phyloP scores from a whole-genome alignment of 257 asterid species.

The Ballota nigra region DNA sequence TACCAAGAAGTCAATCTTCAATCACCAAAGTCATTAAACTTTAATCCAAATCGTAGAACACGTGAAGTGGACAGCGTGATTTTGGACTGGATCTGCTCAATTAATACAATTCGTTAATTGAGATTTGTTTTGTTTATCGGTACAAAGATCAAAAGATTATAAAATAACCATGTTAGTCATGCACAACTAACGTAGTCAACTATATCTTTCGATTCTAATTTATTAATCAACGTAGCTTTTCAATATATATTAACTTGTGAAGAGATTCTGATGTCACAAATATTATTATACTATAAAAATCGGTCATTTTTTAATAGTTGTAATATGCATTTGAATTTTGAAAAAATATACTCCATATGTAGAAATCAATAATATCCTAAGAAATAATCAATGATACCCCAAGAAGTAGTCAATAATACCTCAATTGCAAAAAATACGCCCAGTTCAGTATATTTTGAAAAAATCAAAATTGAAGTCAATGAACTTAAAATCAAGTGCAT shows the following conservation, averaged over 20 bases:
- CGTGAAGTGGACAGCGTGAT: slow-evolving; percentile 11
- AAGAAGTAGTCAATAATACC: too few species aligned
- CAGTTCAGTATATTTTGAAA: too few species aligned
- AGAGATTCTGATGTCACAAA: neutral
- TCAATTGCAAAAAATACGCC: too few species aligned
- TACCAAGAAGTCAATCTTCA: slow-evolving; percentile 10
- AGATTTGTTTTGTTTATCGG: neutral
- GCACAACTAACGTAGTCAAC: neutral
- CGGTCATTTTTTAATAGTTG: too few species aligned
- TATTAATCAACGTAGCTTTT: slow-evolving; percentile 6
- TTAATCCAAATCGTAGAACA: neutral
- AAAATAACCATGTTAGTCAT: slow-evolving; percentile 11
- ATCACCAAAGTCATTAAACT: neutral
- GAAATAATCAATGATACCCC: too few species aligned
- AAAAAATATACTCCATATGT: too few species aligned
- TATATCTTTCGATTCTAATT: neutral
- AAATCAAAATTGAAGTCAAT: too few species aligned
- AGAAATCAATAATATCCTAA: too few species aligned
- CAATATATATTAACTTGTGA: neutral
- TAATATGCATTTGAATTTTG: too few species aligned
- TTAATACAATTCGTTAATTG: neutral
- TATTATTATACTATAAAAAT: neutral
- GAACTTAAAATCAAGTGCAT: too few species aligned
- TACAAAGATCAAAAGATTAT: neutral
- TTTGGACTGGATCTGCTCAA: slow-evolving; percentile 8